Evolutionary conservation across 2,329 filamentous ascomycete genomes (phyloP), one percentile per base, ranked within the genome.

Genomic region (Ophidiomyces ophidiicola): DNA sequence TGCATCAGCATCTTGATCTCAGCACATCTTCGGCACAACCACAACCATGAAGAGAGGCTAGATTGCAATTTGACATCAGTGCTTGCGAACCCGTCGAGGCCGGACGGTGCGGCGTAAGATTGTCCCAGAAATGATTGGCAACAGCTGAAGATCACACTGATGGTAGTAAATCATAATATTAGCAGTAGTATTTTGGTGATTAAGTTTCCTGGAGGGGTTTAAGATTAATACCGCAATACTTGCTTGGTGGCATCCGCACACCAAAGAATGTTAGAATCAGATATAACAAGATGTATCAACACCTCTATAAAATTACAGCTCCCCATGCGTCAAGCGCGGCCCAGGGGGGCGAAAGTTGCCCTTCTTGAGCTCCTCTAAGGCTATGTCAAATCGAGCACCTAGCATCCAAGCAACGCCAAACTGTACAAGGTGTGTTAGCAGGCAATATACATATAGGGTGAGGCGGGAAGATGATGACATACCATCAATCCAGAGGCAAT

Each of bases 31-130:
- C 83, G 86, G 86, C 87, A 85, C 87, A 90, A 87, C 77, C 74
- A 71, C 77, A 86, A 83, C 80, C 83, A 94, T 78, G 37, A 32
- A 37, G 38, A 65, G 51, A 60, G 64, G 78, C 79, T 75, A 75
- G 70, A 81, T 88, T 90, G 87, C 78, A 94, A 94, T 94, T 94
- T 94, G 86, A 94, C 86, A 94, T 94, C 83, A 81, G 83, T 93
- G 87, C 87, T 88, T 66, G 50, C 19, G 19, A 33, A 12, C 21
- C 18, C 12, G 32, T 38, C 25, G 29, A 36, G 35, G 32, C 19
- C 25, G 4, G 12, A 25, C 18, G 30, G 17, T 3, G n/a, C 10
- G 29, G 6, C 6, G 29, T 6, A 28, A n/a, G 25, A 28, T n/a
- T 28, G 11, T 28, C 14, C 14, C 11, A 28, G 7, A 28, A 14